Conservation (phyloP, 176 grass and related monocot genomes). For the Ananas comosus region DNA sequence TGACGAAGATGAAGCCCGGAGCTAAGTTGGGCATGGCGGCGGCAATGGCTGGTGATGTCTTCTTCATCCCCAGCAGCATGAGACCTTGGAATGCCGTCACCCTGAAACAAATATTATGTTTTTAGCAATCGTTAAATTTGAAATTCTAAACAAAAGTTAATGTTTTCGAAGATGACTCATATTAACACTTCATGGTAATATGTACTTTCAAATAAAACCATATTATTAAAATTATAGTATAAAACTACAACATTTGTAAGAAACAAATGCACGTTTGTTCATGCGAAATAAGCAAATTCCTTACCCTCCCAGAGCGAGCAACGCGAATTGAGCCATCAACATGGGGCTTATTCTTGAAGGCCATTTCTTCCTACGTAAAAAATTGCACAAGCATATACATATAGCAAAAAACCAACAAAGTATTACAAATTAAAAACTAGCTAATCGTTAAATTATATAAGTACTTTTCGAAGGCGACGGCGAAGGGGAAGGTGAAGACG, state of each 20-base stretch:
- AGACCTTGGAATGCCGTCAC: conserved; percentile 53
- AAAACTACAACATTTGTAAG: too few species aligned
- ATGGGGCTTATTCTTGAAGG: conserved; percentile 31
- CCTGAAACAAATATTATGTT: background rate
- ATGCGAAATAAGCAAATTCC: background rate
- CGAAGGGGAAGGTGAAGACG: conserved; percentile 40
- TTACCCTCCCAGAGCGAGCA: conserved; percentile 63
- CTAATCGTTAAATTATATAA: background rate
- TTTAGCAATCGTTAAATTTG: background rate
- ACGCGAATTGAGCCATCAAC: conserved; percentile 35
- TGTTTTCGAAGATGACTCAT: background rate
- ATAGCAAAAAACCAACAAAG: background rate
- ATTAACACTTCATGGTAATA: too few species aligned
- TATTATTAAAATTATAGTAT: too few species aligned
- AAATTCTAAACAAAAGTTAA: background rate
- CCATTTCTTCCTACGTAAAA: conserved; percentile 48
- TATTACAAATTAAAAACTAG: background rate
- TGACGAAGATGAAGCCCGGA: conserved; percentile 61
- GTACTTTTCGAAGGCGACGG: conserved; percentile 52
- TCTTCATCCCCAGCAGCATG: conserved; percentile 60
- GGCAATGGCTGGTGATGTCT: conserved; percentile 58
- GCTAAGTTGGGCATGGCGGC: conserved; percentile 67
- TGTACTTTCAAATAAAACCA: too few species aligned
- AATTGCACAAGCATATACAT: background rate
- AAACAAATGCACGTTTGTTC: background rate